These are phyloP conservation scores for Raphanus hybrid DNA, from an alignment of 441 rosid species.

Conservation along the genomic window DNA sequence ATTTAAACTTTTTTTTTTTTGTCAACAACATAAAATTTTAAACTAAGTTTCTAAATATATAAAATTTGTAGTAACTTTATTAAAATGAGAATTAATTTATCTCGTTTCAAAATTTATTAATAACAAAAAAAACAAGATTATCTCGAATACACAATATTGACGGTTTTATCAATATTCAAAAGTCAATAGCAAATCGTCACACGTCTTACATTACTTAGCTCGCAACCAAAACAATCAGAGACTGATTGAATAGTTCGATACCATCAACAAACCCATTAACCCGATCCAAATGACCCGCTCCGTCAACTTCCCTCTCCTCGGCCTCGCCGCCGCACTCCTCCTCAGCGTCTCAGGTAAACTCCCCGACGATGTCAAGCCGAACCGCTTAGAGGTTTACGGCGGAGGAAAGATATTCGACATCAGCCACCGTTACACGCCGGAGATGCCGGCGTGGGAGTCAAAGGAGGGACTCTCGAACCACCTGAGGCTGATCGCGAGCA, in stretches of 20 bases:
- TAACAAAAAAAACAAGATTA: not conserved
- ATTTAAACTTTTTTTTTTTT: too few species aligned
- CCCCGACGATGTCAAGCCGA: constrained; percentile 41
- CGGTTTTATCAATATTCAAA: not conserved
- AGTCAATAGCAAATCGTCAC: not conserved
- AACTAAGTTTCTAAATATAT: too few species aligned
- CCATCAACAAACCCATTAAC: not conserved
- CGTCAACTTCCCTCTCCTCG: constrained; percentile 23
- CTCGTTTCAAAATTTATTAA: not conserved
- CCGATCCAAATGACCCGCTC: constrained; percentile 30
- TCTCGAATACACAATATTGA: not conserved
- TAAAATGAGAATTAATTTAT: too few species aligned
- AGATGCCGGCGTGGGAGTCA: constrained; percentile 62
- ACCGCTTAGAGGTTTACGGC: constrained; percentile 60
- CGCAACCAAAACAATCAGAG: not conserved
- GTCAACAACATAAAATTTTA: too few species aligned
- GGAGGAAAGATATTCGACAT: constrained; percentile 65
- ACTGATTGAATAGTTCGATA: not conserved
- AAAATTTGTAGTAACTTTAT: too few species aligned
- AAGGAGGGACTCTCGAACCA: constrained; percentile 56
- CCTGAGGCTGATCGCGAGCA: constrained; percentile 59
- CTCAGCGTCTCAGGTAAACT: constrained; percentile 5
- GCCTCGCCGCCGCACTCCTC: constrained; percentile 24
- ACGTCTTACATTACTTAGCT: not conserved
- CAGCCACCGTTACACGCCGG: constrained; percentile 56